These are phyloP conservation scores for Cercospora citrullina DNA, from an alignment of 2,329 filamentous ascomycete species.

Conservation along the genomic window DNA sequence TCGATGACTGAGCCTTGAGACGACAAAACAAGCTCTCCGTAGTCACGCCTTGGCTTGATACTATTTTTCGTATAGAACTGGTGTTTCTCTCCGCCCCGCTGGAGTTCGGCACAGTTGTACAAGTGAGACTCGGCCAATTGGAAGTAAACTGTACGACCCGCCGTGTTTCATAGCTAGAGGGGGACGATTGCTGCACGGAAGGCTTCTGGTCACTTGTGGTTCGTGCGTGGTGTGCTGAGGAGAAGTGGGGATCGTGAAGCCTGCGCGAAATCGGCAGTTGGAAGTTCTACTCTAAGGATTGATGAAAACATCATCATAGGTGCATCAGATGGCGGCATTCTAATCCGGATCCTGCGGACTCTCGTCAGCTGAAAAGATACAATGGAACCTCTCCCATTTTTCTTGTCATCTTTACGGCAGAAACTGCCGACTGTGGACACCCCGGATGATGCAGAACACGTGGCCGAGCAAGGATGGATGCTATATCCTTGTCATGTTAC, in stretches of 20 bases:
- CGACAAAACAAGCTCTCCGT: not conserved
- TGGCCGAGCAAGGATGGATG: not conserved
- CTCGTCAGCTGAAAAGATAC: not conserved
- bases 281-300: not conserved
- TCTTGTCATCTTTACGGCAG: not conserved
- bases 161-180: not conserved
- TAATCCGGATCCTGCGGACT: not conserved
- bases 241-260: not conserved
- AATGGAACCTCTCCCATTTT: not conserved
- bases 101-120: not conserved
- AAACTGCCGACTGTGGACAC: not conserved
- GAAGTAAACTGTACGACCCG: not conserved
- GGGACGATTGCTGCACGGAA: not conserved
- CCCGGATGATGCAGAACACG: not conserved
- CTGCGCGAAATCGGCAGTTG: not conserved
- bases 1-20: not conserved
- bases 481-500: slow-evolving; percentile 1
- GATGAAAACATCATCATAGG: not conserved
- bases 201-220: not conserved
- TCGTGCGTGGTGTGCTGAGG: not conserved
- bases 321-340: not conserved
- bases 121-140: slow-evolving; percentile 1
- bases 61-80: not conserved
- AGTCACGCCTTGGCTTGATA: not conserved
- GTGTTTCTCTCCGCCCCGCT: not conserved